A percentile compares a stretch with the other conserved stretches of the same genome.
Evolutionary conservation across 768 basidiomycete genomes (phyloP).

Genomic region (Phaeotremella skinneri): DNA sequence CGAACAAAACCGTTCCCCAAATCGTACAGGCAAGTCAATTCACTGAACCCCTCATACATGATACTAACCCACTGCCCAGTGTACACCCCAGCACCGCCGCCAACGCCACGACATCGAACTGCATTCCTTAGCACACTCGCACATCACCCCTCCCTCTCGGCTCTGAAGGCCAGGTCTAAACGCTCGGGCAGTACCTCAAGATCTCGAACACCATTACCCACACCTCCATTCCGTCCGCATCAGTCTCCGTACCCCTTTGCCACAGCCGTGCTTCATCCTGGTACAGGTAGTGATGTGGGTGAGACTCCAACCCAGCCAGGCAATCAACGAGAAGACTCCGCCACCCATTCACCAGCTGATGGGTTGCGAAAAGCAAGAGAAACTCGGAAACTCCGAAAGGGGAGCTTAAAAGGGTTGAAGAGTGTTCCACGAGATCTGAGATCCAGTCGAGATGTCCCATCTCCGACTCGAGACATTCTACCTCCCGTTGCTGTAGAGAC

Average conservation of each 20-base stretch:
- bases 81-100: conserved; percentile 5
- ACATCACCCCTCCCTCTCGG: conserved; percentile 40
- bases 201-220: conserved; percentile 1
- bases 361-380: too few species aligned
- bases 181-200: conserved; percentile 1
- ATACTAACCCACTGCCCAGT: not conserved
- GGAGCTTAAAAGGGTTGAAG: conserved; percentile 19
- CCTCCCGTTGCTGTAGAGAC: too few species aligned
- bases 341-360: too few species aligned
- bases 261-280: too few species aligned
- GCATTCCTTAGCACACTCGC: conserved; percentile 29
- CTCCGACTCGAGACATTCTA: too few species aligned
- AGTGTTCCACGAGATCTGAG: conserved; percentile 27
- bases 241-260: too few species aligned
- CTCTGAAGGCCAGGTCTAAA: conserved; percentile 24
- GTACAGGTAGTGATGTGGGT: too few species aligned
- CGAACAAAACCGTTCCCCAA: not conserved
- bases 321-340: too few species aligned
- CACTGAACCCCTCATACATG: not conserved
- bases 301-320: too few species aligned
- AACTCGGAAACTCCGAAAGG: conserved; percentile 5
- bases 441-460: conserved; percentile 5
- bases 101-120: conserved; percentile 6
- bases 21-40: not conserved
- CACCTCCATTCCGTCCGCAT: not conserved